Percentiles rank a stretch among this genome's conserved stretches.
phyloP scores from a whole-genome alignment of 768 basidiomycete species.

The Auriscalpium vulgare region DNA sequence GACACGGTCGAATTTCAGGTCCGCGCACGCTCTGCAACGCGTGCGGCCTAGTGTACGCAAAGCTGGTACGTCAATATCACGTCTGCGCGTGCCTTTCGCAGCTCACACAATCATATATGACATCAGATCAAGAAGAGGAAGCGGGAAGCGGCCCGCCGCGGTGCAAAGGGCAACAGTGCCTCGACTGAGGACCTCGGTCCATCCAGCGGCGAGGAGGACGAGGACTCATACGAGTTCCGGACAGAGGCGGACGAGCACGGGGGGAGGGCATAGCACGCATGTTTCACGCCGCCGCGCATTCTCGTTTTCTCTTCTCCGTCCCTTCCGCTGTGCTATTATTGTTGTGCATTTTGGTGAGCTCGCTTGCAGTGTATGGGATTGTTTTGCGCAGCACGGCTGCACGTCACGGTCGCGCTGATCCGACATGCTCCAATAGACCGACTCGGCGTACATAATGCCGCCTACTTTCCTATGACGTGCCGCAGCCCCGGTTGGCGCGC shows the following conservation, averaged over 20 bases:
- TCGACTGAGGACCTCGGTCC: constrained; percentile 6
- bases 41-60: constrained; percentile 81
- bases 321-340: constrained; percentile 13
- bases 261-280: constrained; percentile 4
- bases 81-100: constrained; percentile 1
- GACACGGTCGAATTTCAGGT: constrained; percentile 33
- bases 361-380: constrained; percentile 14
- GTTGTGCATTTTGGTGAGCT: constrained; percentile 20
- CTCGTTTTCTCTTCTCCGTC: constrained; percentile 2
- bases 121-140: constrained; percentile 17
- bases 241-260: constrained; percentile 10
- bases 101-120: not conserved
- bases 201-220: constrained; percentile 17
- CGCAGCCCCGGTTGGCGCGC: not conserved
- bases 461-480: constrained; percentile 2
- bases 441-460: not conserved
- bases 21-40: constrained; percentile 82
- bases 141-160: constrained; percentile 14
- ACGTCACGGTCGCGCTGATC: constrained; percentile 13
- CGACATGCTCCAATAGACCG: constrained; percentile 15
- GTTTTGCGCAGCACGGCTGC: constrained; percentile 6
- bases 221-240: constrained; percentile 14
- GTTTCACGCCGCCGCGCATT: not conserved
- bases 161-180: not conserved
- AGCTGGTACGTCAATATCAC: constrained; percentile 43